Evolutionary conservation across 2,329 filamentous ascomycete genomes (phyloP).

Genomic region (Cordyceps tenuipes): DNA sequence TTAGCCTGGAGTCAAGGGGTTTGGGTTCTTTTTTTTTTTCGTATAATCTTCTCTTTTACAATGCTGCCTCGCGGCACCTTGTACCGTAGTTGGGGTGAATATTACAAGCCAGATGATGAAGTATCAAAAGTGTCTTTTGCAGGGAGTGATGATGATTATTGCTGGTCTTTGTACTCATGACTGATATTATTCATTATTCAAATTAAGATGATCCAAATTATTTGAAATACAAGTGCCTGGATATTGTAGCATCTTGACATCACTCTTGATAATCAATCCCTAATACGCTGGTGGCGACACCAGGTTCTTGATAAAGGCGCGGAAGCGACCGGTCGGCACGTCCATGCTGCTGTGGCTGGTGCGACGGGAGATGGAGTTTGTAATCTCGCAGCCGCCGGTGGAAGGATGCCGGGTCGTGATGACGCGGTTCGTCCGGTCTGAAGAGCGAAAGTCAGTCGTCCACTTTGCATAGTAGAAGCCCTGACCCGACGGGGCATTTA

Average conservation of each 20-base stretch:
- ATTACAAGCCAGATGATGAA: neutral
- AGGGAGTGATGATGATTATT: too few relatives aligned
- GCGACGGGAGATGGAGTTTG: conserved; percentile 13
- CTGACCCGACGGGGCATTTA: neutral
- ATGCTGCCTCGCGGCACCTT: conserved; percentile 42
- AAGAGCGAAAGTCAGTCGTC: neutral
- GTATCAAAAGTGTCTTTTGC: too few relatives aligned
- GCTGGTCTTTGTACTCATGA: too few relatives aligned
- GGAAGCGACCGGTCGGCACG: conserved; percentile 9
- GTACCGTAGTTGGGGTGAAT: conserved; percentile 16
- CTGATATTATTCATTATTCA: too few relatives aligned
- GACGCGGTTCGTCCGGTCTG: conserved; percentile 13
- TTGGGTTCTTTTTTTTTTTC: neutral
- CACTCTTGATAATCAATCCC: too few relatives aligned
- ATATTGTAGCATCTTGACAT: too few relatives aligned
- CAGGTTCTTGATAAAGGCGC: conserved; percentile 12
- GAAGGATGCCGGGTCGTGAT: conserved; percentile 13
- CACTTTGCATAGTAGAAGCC: too few relatives aligned
- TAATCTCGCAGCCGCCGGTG: conserved; percentile 11
- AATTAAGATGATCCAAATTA: too few relatives aligned
- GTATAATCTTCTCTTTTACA: conserved; percentile 22
- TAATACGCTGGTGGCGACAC: conserved; percentile 12
- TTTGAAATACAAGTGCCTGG: neutral
- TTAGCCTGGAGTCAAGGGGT: conserved; percentile 2
- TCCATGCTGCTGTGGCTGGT: conserved; percentile 12